These are phyloP conservation scores for Ogataea methylovora DNA, from an alignment of 805 yeast species.

Conservation along the genomic window DNA sequence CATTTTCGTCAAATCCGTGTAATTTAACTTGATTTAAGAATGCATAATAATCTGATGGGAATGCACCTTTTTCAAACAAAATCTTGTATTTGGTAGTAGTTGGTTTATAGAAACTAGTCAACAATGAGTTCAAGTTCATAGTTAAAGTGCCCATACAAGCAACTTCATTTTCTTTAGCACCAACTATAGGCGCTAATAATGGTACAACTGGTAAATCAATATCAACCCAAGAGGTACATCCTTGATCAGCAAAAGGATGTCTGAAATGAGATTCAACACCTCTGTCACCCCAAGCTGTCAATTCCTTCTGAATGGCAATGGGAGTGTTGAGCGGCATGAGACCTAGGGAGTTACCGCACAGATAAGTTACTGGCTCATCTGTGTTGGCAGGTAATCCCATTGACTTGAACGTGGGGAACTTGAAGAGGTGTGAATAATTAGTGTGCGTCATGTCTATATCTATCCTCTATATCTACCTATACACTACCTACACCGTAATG, in stretches of 20 bases:
- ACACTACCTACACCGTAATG: too few relatives aligned
- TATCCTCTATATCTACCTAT: too few relatives aligned
- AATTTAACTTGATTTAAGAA: constrained; percentile 64
- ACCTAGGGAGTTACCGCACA: constrained; percentile 94
- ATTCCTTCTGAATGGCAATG: constrained; percentile 51
- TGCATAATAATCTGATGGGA: constrained; percentile 90
- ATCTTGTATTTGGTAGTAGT: constrained; percentile 52
- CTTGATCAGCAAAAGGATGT: constrained; percentile 41
- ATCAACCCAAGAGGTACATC: constrained; percentile 70
- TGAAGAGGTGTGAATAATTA: constrained; percentile 28
- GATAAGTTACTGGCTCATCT: constrained; percentile 39
- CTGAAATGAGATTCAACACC: constrained; percentile 84
- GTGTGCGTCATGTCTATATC: too few relatives aligned
- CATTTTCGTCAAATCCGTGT: constrained; percentile 44
- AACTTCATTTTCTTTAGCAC: constrained; percentile 69
- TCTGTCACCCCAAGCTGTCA: constrained; percentile 73
- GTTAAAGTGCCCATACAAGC: constrained; percentile 87
- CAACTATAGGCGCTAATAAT: constrained; percentile 64
- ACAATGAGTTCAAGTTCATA: constrained; percentile 66
- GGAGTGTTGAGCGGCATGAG: constrained; percentile 69
- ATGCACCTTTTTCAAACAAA: constrained; percentile 78
- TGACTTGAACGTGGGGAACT: constrained; percentile 58
- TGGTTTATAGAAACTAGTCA: constrained; percentile 73
- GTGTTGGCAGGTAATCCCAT: constrained; percentile 36
- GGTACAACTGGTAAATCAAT: constrained; percentile 74